Conservation (phyloP, 169 alveolate species). For the Eimeria maxima region DNA sequence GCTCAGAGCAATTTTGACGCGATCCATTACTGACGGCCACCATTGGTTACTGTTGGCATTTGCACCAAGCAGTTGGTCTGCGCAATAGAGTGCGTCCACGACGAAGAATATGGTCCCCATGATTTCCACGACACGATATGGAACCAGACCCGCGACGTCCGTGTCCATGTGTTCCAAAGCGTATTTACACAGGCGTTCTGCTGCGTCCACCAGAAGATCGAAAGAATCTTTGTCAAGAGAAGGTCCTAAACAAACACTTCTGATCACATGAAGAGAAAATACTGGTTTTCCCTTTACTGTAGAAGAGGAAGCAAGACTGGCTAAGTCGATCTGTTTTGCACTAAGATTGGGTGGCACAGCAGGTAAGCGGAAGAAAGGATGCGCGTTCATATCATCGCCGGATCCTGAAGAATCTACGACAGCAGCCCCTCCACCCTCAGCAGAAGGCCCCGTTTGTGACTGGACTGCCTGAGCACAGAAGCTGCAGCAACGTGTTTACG, state of each 20-base stretch:
- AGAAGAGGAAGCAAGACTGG: not conserved
- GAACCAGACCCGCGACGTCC: not conserved
- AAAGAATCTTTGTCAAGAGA: not conserved
- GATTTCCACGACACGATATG: not conserved
- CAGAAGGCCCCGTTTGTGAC: not conserved
- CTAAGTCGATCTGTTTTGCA: not conserved
- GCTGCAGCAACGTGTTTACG: not conserved
- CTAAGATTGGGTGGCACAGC: not conserved
- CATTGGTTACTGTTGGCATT: not conserved
- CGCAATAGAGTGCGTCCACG: conserved; percentile 30
- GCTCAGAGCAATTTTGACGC: not conserved
- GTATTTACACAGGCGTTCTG: not conserved
- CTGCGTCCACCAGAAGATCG: not conserved
- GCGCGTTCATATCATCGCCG: not conserved
- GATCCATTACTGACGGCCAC: not conserved
- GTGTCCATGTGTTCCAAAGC: not conserved
- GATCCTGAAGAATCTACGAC: not conserved
- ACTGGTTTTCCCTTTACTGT: not conserved
- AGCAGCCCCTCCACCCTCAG: not conserved
- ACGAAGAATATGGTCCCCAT: not conserved
- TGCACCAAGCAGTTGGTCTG: not conserved
- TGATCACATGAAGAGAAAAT: too few species aligned
- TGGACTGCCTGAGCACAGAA: not conserved
- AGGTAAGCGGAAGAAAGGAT: conserved; percentile 35
- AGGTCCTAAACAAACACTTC: not conserved